Conservation (phyloP, 2,329 filamentous ascomycete species). For the Aureobasidium sp. region DNA sequence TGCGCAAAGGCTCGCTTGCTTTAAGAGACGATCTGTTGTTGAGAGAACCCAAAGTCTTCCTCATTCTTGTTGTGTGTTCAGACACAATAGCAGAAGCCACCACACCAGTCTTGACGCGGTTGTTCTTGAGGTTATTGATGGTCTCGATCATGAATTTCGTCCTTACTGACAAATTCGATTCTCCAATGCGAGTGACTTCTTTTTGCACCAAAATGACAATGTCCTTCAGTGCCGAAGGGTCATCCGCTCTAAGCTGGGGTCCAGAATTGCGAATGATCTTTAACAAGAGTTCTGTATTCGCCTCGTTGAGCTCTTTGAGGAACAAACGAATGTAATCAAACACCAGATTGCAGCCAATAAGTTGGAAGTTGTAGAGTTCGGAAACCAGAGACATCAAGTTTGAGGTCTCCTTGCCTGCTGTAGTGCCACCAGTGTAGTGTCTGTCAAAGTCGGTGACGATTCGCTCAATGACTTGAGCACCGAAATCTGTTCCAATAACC, state of each 20-base stretch:
- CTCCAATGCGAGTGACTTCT: conserved; percentile 59
- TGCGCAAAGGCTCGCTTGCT: conserved; percentile 71
- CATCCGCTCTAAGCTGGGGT: conserved; percentile 76
- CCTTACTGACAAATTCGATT: conserved; percentile 68
- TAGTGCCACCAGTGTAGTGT: conserved; percentile 50
- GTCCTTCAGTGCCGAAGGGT: conserved; percentile 79
- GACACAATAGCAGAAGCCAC: conserved; percentile 64
- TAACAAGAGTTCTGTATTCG: conserved; percentile 81
- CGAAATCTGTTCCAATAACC: conserved; percentile 79
- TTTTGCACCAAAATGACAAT: conserved; percentile 75
- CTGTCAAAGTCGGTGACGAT: conserved; percentile 68
- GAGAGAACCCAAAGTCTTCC: conserved; percentile 75
- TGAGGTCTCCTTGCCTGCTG: conserved; percentile 52
- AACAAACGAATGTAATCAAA: conserved; percentile 87
- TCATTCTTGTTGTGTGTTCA: conserved; percentile 82
- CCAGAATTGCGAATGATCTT: conserved; percentile 76
- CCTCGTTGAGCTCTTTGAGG: conserved; percentile 66
- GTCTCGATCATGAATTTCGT: conserved; percentile 98
- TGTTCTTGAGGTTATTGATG: conserved; percentile 91
- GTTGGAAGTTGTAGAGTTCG: conserved; percentile 86
- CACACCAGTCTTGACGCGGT: conserved; percentile 70
- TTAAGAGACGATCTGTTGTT: conserved; percentile 61
- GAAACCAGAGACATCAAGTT: conserved; percentile 79
- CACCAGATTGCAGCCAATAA: conserved; percentile 72
- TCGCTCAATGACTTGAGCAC: conserved; percentile 74